Percentiles rank a stretch among this genome's conserved stretches.
These are phyloP conservation scores for Hortiboletus campestris DNA, from an alignment of 768 basidiomycete species.

Conservation along the genomic window DNA sequence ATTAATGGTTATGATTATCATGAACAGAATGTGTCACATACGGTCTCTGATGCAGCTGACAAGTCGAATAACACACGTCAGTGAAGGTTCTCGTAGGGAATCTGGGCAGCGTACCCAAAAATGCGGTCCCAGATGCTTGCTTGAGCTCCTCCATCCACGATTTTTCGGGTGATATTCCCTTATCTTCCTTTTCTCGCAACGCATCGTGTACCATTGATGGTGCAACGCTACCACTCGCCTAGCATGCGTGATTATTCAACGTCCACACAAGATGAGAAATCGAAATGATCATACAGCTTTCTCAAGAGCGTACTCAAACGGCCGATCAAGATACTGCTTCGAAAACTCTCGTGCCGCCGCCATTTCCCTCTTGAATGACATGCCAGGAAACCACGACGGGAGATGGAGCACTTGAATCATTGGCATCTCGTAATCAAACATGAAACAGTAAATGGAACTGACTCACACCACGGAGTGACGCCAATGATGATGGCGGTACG, in stretches of 20 bases:
- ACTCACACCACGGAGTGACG: slow-evolving; percentile 2
- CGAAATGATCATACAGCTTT: neutral
- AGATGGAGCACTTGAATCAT: slow-evolving; percentile 1
- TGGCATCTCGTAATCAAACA: neutral
- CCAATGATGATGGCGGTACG: neutral
- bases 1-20: neutral
- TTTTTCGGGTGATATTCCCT: neutral
- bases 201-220: slow-evolving; percentile 5
- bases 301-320: slow-evolving; percentile 1
- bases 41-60: slow-evolving; percentile 8
- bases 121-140: neutral
- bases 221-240: neutral
- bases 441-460: neutral
- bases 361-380: slow-evolving; percentile 7
- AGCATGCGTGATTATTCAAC: neutral
- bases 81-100: neutral
- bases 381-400: slow-evolving; percentile 3
- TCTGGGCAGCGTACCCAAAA: neutral
- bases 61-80: neutral
- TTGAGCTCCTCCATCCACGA: neutral
- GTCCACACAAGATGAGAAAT: neutral
- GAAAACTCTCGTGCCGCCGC: neutral
- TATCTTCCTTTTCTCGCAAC: neutral
- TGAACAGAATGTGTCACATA: neutral
- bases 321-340: neutral